Evolutionary conservation across 345 rosid species (phyloP).

Genomic region (Syzygium jambos): DNA sequence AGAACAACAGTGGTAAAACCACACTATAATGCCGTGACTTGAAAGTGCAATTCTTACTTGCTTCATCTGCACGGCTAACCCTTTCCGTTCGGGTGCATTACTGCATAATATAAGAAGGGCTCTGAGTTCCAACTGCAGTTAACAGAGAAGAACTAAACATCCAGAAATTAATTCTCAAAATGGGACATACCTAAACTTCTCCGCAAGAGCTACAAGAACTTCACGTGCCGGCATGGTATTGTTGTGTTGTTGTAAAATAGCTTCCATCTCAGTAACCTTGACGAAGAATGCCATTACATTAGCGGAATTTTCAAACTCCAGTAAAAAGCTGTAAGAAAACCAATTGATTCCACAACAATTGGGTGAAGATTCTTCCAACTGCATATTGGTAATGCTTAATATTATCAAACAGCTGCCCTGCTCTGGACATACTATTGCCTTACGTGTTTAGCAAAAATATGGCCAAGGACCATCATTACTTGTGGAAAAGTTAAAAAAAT

Average conservation of each 20-base stretch:
- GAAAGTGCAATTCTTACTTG: slow-evolving; percentile 46
- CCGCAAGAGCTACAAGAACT: slow-evolving; percentile 73
- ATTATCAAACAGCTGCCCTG: neutral
- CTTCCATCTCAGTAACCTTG: slow-evolving; percentile 95
- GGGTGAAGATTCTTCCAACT: neutral
- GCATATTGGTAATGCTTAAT: neutral
- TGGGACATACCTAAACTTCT: slow-evolving; percentile 67
- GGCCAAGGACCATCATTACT: neutral
- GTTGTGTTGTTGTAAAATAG: slow-evolving; percentile 68
- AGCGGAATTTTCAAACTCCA: neutral
- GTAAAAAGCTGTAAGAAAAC: neutral
- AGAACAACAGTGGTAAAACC: neutral
- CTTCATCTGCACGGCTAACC: slow-evolving; percentile 83
- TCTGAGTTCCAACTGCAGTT: neutral
- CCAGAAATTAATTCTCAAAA: neutral
- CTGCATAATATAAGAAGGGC: slow-evolving; percentile 27
- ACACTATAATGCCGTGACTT: neutral
- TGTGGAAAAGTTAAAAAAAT: neutral
- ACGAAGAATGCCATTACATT: neutral
- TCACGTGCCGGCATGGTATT: slow-evolving; percentile 71
- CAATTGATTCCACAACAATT: neutral
- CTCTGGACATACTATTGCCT: neutral
- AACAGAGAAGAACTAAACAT: neutral
- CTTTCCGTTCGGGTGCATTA: slow-evolving; percentile 71
- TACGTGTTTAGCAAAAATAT: neutral